Base-by-base conservation (phyloP, 1,139 yeast species). In the Nakaseomyces kungkrabaensis region DNA sequence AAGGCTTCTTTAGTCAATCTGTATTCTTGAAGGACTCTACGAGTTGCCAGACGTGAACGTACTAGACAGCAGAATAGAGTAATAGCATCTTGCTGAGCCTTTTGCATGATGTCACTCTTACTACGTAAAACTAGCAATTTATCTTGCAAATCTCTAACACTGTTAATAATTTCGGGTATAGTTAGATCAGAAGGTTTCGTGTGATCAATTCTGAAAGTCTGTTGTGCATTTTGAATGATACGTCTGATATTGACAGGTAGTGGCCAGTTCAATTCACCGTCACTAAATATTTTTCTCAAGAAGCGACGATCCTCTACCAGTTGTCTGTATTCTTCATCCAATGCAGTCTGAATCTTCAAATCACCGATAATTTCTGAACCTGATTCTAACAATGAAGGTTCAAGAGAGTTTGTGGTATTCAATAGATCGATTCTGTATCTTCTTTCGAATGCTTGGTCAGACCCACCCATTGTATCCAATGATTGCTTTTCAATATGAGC, bases 221-320 rank as follows among this genome's bases (percentile, higher is more conserved):
- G 97, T 71, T 92, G 97, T 22, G 98, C 94, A 65, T 94, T 94
- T 69, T 92, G 97, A 59, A 94, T 79, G 53, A 94, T 85, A 76
- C 99, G 95, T 68, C 97, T 86, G 61, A 94, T 79, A 63, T 94
- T 94, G 45, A 92, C 98, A 24, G 99, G 99, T 60, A 94, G 75
- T 56, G 97, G 98, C 97, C 97, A 92, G 64, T 83, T 86, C 62
- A 81, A 83, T 65, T 94, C 99, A 73, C 98, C 97, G 61, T 85
- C 89, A 48, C 85, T 78, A 74, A 94, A 94, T 50, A 90, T 87
- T 40, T 78, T 77, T 71, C 98, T 82, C 65, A 94, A 73, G 61
- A 83, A 82, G 37, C 71, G 72, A 71, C 99, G 86, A 61, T 94
- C 99, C 25, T 72, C 73, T 46, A 75, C 66, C 55, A 94, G 75